A percentile compares a stretch with the other conserved stretches of the same genome.
Evolutionary conservation across 352 stramenopile genomes (phyloP).

Genomic region (Phytopythium sindhum): DNA sequence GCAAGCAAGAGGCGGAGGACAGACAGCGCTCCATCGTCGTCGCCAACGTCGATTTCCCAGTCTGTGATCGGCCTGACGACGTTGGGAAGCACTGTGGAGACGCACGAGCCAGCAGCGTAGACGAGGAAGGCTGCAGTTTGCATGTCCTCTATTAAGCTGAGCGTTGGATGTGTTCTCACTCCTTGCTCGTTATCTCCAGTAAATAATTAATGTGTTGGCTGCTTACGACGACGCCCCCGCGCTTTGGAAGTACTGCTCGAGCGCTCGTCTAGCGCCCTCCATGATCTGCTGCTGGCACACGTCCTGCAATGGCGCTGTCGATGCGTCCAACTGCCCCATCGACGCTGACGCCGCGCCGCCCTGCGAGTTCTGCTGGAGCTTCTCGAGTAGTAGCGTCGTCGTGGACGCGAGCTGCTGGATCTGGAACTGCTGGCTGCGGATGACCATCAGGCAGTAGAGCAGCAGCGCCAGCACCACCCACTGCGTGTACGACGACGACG

Average conservation of each 20-base stretch:
- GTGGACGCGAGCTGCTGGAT: slow-evolving; percentile 37
- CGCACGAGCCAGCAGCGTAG: too few relatives aligned
- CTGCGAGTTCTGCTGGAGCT: slow-evolving; percentile 12
- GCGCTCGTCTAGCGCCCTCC: slow-evolving; percentile 20
- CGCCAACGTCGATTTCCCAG: too few relatives aligned
- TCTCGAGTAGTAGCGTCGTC: slow-evolving; percentile 34
- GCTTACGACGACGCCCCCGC: neutral
- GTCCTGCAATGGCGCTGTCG: slow-evolving; percentile 17
- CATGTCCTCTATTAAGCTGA: too few relatives aligned
- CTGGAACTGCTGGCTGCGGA: slow-evolving; percentile 38
- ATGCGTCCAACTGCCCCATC: too few relatives aligned
- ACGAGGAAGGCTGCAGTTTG: too few relatives aligned
- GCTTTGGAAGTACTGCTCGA: slow-evolving; percentile 23
- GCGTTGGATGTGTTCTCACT: neutral
- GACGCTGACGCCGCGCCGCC: too few relatives aligned
- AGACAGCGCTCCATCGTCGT: neutral
- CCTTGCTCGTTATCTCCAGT: neutral
- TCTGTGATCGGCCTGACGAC: too few relatives aligned
- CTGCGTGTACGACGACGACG: slow-evolving; percentile 18
- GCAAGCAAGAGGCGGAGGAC: neutral
- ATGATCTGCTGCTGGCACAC: slow-evolving; percentile 21
- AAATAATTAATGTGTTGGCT: neutral
- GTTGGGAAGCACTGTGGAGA: too few relatives aligned
- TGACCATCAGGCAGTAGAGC: slow-evolving; percentile 31
- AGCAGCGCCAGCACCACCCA: slow-evolving; percentile 33